These are phyloP conservation scores for Neonectria hederae DNA, from an alignment of 2,329 filamentous ascomycete species.

Conservation along the genomic window DNA sequence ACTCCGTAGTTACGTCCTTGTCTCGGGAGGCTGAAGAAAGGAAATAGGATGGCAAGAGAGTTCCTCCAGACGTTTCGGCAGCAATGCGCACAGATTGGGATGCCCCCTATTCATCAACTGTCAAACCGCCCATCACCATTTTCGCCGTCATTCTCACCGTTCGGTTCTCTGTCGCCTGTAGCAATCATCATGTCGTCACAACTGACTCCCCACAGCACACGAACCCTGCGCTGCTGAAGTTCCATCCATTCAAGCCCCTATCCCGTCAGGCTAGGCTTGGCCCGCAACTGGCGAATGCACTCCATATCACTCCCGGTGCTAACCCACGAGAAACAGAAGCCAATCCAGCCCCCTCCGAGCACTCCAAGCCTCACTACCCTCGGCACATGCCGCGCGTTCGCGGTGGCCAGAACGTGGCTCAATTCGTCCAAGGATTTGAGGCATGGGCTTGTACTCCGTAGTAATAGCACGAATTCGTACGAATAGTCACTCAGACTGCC, in stretches of 20 bases:
- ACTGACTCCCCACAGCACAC: slow-evolving; percentile 8
- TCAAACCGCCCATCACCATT: background rate
- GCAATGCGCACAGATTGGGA: background rate
- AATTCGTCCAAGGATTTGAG: background rate
- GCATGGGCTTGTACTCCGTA: background rate
- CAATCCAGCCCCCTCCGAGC: slow-evolving; percentile 1
- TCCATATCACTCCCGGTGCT: slow-evolving; percentile 2
- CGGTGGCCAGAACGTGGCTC: slow-evolving; percentile 2
- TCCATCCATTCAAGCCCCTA: slow-evolving; percentile 2
- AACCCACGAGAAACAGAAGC: background rate
- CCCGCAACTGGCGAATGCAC: slow-evolving; percentile 3
- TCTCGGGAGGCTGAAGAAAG: background rate
- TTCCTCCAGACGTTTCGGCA: background rate
- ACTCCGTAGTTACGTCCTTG: background rate
- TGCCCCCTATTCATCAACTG: background rate
- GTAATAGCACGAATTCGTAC: background rate
- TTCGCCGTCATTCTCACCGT: background rate
- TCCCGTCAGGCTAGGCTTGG: slow-evolving; percentile 1
- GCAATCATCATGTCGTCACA: slow-evolving; percentile 6
- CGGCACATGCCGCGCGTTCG: slow-evolving; percentile 24
- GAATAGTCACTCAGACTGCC: background rate
- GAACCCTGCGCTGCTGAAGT: slow-evolving; percentile 6
- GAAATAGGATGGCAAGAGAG: background rate
- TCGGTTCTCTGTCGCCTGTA: background rate
- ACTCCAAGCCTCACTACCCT: background rate